phyloP scores from a whole-genome alignment of 2,329 filamentous ascomycete species.

The Arthrobotrys sphaeroides region DNA sequence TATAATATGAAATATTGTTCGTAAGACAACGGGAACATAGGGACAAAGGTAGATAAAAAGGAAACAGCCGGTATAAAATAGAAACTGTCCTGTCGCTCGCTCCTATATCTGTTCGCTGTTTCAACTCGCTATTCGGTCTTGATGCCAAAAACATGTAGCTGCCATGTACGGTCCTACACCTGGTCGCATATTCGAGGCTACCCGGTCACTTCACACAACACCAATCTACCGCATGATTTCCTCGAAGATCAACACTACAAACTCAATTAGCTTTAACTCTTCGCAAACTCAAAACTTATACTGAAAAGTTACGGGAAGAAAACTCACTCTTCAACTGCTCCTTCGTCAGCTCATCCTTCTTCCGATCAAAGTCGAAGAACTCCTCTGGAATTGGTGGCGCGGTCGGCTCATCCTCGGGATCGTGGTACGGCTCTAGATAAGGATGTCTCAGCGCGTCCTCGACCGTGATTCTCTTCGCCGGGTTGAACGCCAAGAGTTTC shows the following conservation, averaged over 20 bases:
- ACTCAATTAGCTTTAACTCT: constrained; percentile 40
- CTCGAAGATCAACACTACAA: constrained; percentile 83
- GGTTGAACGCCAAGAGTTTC: constrained; percentile 96
- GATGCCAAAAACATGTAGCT: neutral
- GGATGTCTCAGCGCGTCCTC: constrained; percentile 97
- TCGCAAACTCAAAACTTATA: too few species aligned
- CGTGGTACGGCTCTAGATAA: constrained; percentile 98
- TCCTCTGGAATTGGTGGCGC: constrained; percentile 96
- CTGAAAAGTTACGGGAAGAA: neutral
- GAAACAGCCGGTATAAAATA: neutral
- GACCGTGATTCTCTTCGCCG: constrained; percentile 96
- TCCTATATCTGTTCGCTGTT: constrained; percentile 1
- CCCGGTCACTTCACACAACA: neutral
- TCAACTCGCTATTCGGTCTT: neutral
- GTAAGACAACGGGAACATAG: neutral
- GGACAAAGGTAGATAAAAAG: neutral
- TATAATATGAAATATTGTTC: constrained; percentile 1
- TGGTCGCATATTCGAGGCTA: too few species aligned
- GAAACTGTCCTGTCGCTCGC: constrained; percentile 6
- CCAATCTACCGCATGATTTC: constrained; percentile 78
- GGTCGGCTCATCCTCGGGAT: constrained; percentile 97
- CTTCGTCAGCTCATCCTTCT: constrained; percentile 98
- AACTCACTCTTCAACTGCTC: constrained; percentile 88
- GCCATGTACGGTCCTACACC: too few species aligned
- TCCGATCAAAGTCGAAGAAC: constrained; percentile 99